Base-by-base conservation (phyloP, 345 rosid species). In the Bruguiera gymnorhiza region DNA sequence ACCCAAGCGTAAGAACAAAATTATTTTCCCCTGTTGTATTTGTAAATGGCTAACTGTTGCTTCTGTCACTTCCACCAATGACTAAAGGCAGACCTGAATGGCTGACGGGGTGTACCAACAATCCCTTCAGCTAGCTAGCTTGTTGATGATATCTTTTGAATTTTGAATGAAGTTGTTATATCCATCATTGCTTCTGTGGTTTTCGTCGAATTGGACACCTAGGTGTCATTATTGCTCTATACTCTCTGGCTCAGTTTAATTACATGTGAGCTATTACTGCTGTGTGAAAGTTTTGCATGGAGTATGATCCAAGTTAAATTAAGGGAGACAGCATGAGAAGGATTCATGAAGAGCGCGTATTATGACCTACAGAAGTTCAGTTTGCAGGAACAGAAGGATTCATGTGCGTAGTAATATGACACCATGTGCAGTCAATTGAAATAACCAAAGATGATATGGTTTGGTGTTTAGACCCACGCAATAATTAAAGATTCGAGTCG, bases 51-150 rank as follows among this genome's bases (percentile, higher is more conserved):
- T 60, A 48, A 27, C 66, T 65, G 30, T 57, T 26, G 13, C 58
- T 70, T 27, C 60, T 27, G 66, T 74, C 56, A 66, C 65, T 20
- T 31, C 67, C 53, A 73, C 77, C 67, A 78, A 73, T 74, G 69
- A 74, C 74, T 71, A 53, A 57, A 70, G 67, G 56, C 67, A 68
- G 59, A 13, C 67, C 69, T 59, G 58, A 58, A 72, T 56, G 50
- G 54, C 69, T 48, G 67, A 53, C 71, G 55, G 68, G 54, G 50
- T 64, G 73, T 68, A 54, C 68, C 64, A 29, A 8, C 24, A 71
- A 67, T 68, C 73, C 71, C 63, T 62, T 59, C 56, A 21, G 2
- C 26, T 5, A 24, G 8, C 60, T 27, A 56, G 16, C 65, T 29
- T n/a, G 27, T 13, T 58, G 51, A 32, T 62, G 50, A 7, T 34